These are phyloP conservation scores for Arthroderma sp. DNA, from an alignment of 2,329 filamentous ascomycete genomes.

Conservation along the genomic window DNA sequence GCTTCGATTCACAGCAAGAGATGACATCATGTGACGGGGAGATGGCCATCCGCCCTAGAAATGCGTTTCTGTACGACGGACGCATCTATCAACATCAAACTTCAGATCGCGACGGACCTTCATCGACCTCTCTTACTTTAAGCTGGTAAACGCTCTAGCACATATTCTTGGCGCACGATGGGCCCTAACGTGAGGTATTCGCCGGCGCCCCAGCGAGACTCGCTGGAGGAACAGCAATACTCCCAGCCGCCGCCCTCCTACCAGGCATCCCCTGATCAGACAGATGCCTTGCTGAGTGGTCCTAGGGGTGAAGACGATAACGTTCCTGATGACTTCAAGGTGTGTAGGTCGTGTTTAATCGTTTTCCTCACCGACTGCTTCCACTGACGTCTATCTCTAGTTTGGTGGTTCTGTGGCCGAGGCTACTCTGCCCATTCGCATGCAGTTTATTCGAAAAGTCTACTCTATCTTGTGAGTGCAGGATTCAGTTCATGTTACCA, in stretches of 20 bases:
- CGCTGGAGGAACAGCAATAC: conserved; percentile 58
- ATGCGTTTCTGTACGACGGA: too few relatives aligned
- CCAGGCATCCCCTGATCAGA: conserved; percentile 44
- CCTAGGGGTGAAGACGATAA: conserved; percentile 78
- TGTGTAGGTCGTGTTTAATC: conserved; percentile 20
- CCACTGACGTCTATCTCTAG: conserved; percentile 30
- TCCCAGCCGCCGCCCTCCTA: conserved; percentile 76
- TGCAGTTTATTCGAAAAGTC: conserved; percentile 94
- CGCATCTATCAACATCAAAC: too few relatives aligned
- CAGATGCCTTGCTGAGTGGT: conserved; percentile 46
- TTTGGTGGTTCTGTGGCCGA: conserved; percentile 90
- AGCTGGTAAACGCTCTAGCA: too few relatives aligned
- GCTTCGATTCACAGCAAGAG: too few relatives aligned
- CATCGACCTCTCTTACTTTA: too few relatives aligned
- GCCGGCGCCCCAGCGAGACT: conserved; percentile 72
- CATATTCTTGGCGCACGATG: conserved; percentile 35
- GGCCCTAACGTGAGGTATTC: conserved; percentile 69
- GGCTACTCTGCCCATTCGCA: conserved; percentile 86
- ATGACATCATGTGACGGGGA: too few relatives aligned
- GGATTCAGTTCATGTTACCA: too few relatives aligned
- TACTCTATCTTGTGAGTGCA: conserved; percentile 70
- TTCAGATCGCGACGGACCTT: too few relatives aligned
- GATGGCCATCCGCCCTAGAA: too few relatives aligned
- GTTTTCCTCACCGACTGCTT: background rate
- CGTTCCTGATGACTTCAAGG: conserved; percentile 93